Base-by-base conservation (phyloP, 2,329 filamentous ascomycete genomes). In the Mycocentrospora acerina region DNA sequence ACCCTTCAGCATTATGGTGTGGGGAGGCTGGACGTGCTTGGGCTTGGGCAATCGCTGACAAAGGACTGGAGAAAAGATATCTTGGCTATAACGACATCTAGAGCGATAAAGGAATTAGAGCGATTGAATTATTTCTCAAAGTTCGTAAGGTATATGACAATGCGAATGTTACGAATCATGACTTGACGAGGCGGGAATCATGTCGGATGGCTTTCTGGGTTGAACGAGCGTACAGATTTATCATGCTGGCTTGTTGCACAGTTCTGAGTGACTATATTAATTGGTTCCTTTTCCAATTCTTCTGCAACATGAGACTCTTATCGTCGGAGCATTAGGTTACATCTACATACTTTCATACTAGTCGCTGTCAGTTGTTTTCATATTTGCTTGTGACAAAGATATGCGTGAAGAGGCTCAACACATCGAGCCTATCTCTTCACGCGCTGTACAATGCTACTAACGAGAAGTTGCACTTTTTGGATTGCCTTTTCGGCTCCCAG, bases 81-180 rank as follows among this genome's bases (percentile, higher is more conserved):
- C 55, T 77, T 35, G 74, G 73, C 5, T 76, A 73, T 55, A 76
- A 76, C 51, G 73, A 76, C 52, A 67, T 76, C 27, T 76, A 40
- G 53, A 24, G 8, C 12, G 15, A 28, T 18, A 24, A 22, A 29
- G 17, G 18, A 30, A 24, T 17, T 28, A 17, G 31, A 9, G n/a
- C 30, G 25, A 15, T 25, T 7, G 14, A 24, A 17, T 26, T 22
- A 11, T 10, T 25, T 16, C 15, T 27, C 27, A 17, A 24, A 26
- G 30, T 13, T 44, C 10, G 53, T 29, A 49, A 58, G 38, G 37
- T 39, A 28, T 29, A 56, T 35, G 53, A 59, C 42, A 42, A 37
- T 36, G 57, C 45, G 46, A 57, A 43, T 41, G 35, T 51, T 39
- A 60, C 42, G 53, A 48, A 13, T 38, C 29, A 41, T 16, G 37